Evolutionary conservation across 805 yeast genomes (phyloP), one percentile per base, ranked within the genome.

Genomic region (Starmerella sp.): DNA sequence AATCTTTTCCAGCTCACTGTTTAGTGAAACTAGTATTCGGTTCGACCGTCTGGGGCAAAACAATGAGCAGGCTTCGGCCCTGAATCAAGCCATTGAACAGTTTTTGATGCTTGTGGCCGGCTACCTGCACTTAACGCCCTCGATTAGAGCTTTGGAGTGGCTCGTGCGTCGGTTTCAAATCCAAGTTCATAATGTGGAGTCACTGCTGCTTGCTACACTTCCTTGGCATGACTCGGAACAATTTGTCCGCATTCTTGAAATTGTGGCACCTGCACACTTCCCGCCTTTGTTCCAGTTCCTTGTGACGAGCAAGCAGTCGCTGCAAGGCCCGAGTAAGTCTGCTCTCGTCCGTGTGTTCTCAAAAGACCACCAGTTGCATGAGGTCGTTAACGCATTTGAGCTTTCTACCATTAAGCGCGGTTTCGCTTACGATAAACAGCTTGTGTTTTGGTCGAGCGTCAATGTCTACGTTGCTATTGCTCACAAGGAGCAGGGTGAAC

Each of bases 91-190:
- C 34, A 78, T 91, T 51, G 79, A 80, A 57, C 82, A 82, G 11
- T 91, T 86, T 65, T 71, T 93, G 57, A 76, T 83, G 56, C 73
- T 91, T 61, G 74, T 82, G 9, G 82, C 95, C 4, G 87, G 95
- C 2, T 82, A 82, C 67, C 81, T 91, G 77, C 77, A 81, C 59
- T 71, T 89, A 52, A 77, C 81, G 28, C 86, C 95, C 29, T 77
- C 96, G 3, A 65, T 87, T 50, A 82, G 83, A 62, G 91, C 96
- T 5, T 75, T 88, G 11, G 98, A 93, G 73, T 93, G 98, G 98
- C 79, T 90, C 29, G 83, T 93, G 17, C 83, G 98, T 72, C 78
- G 97, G 63, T 73, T 93, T 82, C 73, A 88, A 65, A 80, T 88
- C 61, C 90, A 93, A 66, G 75, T 86, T 49, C 83, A 84, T 64